These are phyloP conservation scores for Penicillium longicatenatum DNA, from an alignment of 495 filamentous ascomycete species.

Conservation along the genomic window DNA sequence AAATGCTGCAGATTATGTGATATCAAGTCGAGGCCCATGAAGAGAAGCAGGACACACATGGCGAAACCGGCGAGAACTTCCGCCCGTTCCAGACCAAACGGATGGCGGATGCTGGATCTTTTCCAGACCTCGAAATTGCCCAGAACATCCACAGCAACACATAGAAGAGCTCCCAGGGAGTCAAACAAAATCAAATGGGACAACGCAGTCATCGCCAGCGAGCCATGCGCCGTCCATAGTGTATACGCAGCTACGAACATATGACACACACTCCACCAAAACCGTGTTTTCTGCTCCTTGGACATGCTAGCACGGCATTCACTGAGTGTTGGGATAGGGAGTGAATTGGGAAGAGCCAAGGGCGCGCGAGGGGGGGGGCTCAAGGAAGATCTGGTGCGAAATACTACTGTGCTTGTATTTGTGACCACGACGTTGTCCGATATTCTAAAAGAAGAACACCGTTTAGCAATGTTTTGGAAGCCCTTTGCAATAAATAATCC, in stretches of 20 bases:
- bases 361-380: slow-evolving; percentile 89
- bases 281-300: slow-evolving; percentile 74
- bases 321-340: slow-evolving; percentile 87
- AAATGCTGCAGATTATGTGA: slow-evolving; percentile 90
- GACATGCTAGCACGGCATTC: slow-evolving; percentile 88
- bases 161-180: slow-evolving; percentile 88
- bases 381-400: slow-evolving; percentile 94
- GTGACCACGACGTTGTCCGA: slow-evolving; percentile 92
- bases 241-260: slow-evolving; percentile 77
- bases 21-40: slow-evolving; percentile 94
- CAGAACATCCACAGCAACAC: slow-evolving; percentile 88
- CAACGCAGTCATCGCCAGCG: slow-evolving; percentile 88
- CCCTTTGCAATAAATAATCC: slow-evolving; percentile 21
- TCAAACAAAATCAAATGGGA: slow-evolving; percentile 95
- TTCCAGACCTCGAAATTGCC: slow-evolving; percentile 98
- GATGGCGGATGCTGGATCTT: slow-evolving; percentile 86
- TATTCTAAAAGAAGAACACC: slow-evolving; percentile 49
- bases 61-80: slow-evolving; percentile 97
- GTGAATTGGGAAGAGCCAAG: slow-evolving; percentile 84
- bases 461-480: slow-evolving; percentile 13
- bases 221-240: slow-evolving; percentile 80
- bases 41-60: slow-evolving; percentile 90
- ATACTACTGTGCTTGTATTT: slow-evolving; percentile 98
- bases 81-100: slow-evolving; percentile 87
- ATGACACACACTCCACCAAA: slow-evolving; percentile 90